Evolutionary conservation across 2,329 filamentous ascomycete species (phyloP).

Genomic region (Sporothrix phasma): DNA sequence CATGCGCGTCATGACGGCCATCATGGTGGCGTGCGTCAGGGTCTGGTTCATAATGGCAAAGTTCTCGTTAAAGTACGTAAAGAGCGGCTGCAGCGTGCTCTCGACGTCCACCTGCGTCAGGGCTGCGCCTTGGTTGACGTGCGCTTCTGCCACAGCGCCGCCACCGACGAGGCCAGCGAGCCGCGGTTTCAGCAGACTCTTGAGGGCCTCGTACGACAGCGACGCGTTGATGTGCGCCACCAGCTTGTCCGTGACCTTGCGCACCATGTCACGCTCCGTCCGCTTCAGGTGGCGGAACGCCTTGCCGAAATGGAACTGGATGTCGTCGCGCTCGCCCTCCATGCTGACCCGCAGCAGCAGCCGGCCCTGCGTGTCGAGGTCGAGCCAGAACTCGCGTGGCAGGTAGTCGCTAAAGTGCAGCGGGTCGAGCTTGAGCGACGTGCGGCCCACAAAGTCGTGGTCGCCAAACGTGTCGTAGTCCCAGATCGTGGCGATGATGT

Average conservation of each 20-base stretch:
- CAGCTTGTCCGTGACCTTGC: slow-evolving; percentile 97
- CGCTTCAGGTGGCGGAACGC: slow-evolving; percentile 91
- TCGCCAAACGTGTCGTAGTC: slow-evolving; percentile 96
- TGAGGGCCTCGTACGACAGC: slow-evolving; percentile 72
- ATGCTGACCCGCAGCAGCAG: slow-evolving; percentile 87
- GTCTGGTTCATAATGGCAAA: slow-evolving; percentile 99
- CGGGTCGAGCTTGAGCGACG: slow-evolving; percentile 97
- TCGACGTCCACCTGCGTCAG: slow-evolving; percentile 64
- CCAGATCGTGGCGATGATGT: slow-evolving; percentile 95
- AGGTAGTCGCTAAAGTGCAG: slow-evolving; percentile 92
- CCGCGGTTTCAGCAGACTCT: slow-evolving; percentile 59
- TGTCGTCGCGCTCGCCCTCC: slow-evolving; percentile 97
- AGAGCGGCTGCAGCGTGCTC: slow-evolving; percentile 71
- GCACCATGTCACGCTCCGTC: slow-evolving; percentile 94
- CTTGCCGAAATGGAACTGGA: slow-evolving; percentile 97
- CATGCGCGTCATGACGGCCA: slow-evolving; percentile 91
- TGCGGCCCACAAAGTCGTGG: slow-evolving; percentile 92
- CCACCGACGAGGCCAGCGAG: slow-evolving; percentile 48
- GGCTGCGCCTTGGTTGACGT: slow-evolving; percentile 42
- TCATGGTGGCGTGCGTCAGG: slow-evolving; percentile 90
- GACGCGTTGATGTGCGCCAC: slow-evolving; percentile 87
- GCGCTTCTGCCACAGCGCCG: slow-evolving; percentile 56
- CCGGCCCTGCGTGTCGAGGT: slow-evolving; percentile 89
- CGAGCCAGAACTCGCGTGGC: slow-evolving; percentile 93
- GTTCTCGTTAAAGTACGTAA: slow-evolving; percentile 95